Evolutionary conservation across 2,329 filamentous ascomycete genomes (phyloP).

Genomic region (Colletotrichum sp.): DNA sequence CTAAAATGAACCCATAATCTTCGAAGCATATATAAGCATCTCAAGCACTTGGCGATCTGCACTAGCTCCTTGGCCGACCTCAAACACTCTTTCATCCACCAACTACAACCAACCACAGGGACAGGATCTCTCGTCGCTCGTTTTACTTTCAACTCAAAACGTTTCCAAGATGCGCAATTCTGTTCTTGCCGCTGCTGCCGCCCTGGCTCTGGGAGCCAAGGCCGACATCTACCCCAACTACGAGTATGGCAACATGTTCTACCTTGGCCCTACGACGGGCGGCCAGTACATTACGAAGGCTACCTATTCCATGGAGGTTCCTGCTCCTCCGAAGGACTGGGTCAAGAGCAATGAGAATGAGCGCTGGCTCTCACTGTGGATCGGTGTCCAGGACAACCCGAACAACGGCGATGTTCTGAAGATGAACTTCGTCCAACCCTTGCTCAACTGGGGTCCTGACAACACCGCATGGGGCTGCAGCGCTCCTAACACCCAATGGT

Average conservation of each 20-base stretch:
- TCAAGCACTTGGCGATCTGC: neutral
- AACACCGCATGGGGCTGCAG: conserved; percentile 1
- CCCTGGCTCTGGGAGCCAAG: neutral
- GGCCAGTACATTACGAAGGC: conserved; percentile 20
- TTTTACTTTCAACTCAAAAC: neutral
- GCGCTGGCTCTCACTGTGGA: conserved; percentile 1
- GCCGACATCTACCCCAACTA: conserved; percentile 4
- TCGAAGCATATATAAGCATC: neutral
- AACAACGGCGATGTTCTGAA: neutral
- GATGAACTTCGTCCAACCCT: conserved; percentile 7
- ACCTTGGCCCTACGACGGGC: neutral
- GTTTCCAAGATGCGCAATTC: neutral
- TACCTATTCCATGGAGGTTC: conserved; percentile 22
- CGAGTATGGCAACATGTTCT: conserved; percentile 14
- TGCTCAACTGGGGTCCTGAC: conserved; percentile 10
- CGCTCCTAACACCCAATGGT: conserved; percentile 8
- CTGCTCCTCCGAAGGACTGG: neutral
- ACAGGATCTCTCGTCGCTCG: neutral
- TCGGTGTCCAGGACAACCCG: conserved; percentile 5
- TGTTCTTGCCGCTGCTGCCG: neutral
- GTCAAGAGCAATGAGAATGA: neutral
- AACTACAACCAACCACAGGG: neutral
- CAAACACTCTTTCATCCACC: neutral
- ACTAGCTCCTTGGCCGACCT: neutral
- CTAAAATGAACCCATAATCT: neutral